Conservation (phyloP, 2,329 filamentous ascomycete species). For the Aspergillus thermomutatus region DNA sequence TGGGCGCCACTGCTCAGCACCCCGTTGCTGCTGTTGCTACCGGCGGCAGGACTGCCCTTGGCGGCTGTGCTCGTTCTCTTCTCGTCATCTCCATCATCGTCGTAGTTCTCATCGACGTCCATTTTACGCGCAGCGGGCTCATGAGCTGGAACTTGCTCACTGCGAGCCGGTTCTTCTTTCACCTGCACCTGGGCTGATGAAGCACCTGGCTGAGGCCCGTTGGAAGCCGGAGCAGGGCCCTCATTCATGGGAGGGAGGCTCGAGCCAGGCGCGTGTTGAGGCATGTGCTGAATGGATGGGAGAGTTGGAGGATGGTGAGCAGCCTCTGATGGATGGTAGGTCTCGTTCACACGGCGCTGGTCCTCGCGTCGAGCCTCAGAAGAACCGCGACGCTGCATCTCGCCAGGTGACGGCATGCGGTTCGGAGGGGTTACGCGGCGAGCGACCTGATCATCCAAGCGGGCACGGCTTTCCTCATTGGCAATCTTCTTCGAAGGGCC, state of each 20-base stretch:
- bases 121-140: slow-evolving; percentile 92
- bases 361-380: slow-evolving; percentile 67
- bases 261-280: slow-evolving; percentile 46
- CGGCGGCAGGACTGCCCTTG: slow-evolving; percentile 35
- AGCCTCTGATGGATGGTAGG: slow-evolving; percentile 87
- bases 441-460: slow-evolving; percentile 78
- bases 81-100: slow-evolving; percentile 88
- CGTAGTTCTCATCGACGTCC: slow-evolving; percentile 96
- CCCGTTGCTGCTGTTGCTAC: slow-evolving; percentile 25
- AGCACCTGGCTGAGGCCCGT: slow-evolving; percentile 40
- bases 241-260: slow-evolving; percentile 58
- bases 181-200: slow-evolving; percentile 51
- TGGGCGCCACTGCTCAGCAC: slow-evolving; percentile 23
- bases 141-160: slow-evolving; percentile 52
- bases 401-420: slow-evolving; percentile 61
- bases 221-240: slow-evolving; percentile 35
- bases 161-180: slow-evolving; percentile 53
- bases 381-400: slow-evolving; percentile 72
- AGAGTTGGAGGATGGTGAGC: slow-evolving; percentile 75
- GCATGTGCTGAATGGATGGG: slow-evolving; percentile 48
- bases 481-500: slow-evolving; percentile 72
- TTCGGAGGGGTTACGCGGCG: slow-evolving; percentile 64
- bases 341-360: slow-evolving; percentile 69
- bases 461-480: slow-evolving; percentile 81
- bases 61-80: slow-evolving; percentile 42